A percentile compares a stretch with the other conserved stretches of the same genome.
Conservation (phyloP, 495 filamentous ascomycete species). For the Letharia columbiana region DNA sequence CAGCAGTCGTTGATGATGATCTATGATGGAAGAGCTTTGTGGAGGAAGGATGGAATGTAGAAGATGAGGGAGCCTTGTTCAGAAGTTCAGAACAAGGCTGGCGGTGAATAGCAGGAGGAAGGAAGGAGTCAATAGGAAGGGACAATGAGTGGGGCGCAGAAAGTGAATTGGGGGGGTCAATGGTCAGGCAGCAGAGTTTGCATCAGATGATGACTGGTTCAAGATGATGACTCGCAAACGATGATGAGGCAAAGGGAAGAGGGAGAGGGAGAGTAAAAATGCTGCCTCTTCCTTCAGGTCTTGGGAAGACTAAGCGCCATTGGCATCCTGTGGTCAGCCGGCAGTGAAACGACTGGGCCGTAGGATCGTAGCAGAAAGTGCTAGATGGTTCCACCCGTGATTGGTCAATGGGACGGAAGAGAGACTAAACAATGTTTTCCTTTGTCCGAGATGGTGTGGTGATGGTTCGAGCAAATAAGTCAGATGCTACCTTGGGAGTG, state of each 20-base stretch:
- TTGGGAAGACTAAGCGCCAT: conserved; percentile 9
- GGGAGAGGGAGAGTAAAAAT: not conserved
- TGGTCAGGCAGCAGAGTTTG: conserved; percentile 13
- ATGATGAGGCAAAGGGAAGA: conserved; percentile 2
- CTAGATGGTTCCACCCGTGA: not conserved
- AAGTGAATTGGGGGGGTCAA: conserved; percentile 5
- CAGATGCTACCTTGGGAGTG: too few relatives aligned
- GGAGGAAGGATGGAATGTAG: not conserved
- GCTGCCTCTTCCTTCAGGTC: conserved; percentile 7
- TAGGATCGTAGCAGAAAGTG: not conserved
- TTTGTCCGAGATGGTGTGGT: not conserved
- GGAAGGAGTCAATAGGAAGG: not conserved
- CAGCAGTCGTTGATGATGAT: not conserved
- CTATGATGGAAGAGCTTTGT: not conserved
- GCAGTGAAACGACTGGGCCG: conserved; percentile 8
- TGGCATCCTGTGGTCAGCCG: conserved; percentile 13
- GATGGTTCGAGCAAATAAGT: too few relatives aligned
- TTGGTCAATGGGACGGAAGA: conserved; percentile 13
- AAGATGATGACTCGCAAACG: conserved; percentile 17
- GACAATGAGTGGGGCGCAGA: conserved; percentile 7
- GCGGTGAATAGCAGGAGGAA: not conserved
- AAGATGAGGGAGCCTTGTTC: not conserved
- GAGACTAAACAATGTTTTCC: not conserved
- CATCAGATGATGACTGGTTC: conserved; percentile 22
- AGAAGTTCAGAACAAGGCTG: not conserved